Evolutionary conservation across 2,329 filamentous ascomycete species (phyloP), one percentile per base, ranked within the genome.

Genomic region (Trichoderma sp.): DNA sequence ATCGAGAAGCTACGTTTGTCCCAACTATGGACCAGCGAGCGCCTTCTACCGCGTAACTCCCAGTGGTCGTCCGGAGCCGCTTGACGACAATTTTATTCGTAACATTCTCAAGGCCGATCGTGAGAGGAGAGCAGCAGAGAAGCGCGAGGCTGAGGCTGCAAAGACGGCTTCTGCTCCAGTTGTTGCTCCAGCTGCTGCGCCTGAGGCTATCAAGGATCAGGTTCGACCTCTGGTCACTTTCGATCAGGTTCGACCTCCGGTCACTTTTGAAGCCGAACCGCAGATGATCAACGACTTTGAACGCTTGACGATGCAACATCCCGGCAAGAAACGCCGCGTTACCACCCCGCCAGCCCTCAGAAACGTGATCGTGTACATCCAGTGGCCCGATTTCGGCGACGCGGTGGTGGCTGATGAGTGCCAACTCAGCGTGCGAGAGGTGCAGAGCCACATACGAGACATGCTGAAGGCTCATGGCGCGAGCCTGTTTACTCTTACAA

Each of bases 331-430:
- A n/a, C 6, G 11, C 12, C 43, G 8, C 26, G 6, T 9, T n/a
- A 23, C 23, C 23, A 23, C 23, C 23, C 23, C 23, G n/a, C 43
- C 23, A 9, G 9, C 28, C 8, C 32, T 20, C 20, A 13, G 15
- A 12, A 36, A 20, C 50, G 75, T 79, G 9, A 73, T 78, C 20
- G 74, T 81, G 43, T 73, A 73, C 62, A 75, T 81, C 70, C 71
- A 57, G 61, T 79, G 78, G 78, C 47, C 62, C 6, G 76, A 75
- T 43, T 77, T 76, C 23, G 80, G 79, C 53, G 74, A 77, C 73
- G 75, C 76, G 50, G 79, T 78, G 61, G 72, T 81, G 64, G 74
- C 79, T 32, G 79, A 77, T 17, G 72, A 76, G 50, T 77, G 78
- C 62, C 68, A 67, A 13, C 76, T 76, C 47, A 75, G 74, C 30